Conservation (phyloP, 257 asterid species). For the Solanum chaucha region DNA sequence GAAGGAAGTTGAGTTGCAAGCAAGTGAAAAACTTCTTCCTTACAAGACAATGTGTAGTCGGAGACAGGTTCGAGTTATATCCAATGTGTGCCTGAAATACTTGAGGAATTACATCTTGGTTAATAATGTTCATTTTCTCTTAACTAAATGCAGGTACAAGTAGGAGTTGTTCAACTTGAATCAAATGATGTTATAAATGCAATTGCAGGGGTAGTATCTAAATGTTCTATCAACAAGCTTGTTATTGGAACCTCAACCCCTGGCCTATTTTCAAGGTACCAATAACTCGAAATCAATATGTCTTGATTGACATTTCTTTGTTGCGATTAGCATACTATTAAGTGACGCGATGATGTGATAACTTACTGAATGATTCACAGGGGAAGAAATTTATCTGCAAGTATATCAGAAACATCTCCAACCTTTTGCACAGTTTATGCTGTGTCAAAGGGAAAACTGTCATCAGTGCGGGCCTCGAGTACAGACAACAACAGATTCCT, state of each 20-base stretch:
- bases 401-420: slow-evolving; percentile 49
- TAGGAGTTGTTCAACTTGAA: slow-evolving; percentile 60
- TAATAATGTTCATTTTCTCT: neutral
- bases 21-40: slow-evolving; percentile 57
- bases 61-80: slow-evolving; percentile 31
- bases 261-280: slow-evolving; percentile 57
- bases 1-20: slow-evolving; percentile 64
- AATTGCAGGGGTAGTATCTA: slow-evolving; percentile 31
- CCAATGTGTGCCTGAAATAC: neutral
- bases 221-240: slow-evolving; percentile 38
- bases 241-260: slow-evolving; percentile 72
- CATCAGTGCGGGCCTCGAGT: slow-evolving; percentile 59
- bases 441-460: slow-evolving; percentile 65
- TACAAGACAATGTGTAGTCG: slow-evolving; percentile 49
- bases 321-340: neutral
- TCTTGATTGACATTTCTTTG: neutral
- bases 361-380: neutral
- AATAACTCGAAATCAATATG: neutral
- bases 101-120: neutral
- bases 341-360: neutral
- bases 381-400: slow-evolving; percentile 35
- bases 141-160: slow-evolving; percentile 49
- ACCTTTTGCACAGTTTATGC: slow-evolving; percentile 61
- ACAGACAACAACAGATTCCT: slow-evolving; percentile 28
- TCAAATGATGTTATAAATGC: slow-evolving; percentile 60